phyloP scores from a whole-genome alignment of 2,329 filamentous ascomycete species.

The Penicillium oxalicum region DNA sequence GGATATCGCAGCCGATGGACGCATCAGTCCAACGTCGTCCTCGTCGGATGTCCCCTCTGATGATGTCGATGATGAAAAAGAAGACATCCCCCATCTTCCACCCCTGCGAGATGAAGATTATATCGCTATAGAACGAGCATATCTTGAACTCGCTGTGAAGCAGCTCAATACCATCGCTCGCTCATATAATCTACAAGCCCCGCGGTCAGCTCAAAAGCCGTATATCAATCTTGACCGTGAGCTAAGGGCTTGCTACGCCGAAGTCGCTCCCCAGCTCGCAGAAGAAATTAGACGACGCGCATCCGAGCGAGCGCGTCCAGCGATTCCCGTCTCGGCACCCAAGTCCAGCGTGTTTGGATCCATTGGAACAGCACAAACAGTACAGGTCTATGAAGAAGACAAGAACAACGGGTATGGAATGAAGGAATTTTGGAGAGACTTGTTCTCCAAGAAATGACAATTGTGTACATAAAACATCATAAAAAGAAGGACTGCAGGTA shows the following conservation, averaged over 20 bases:
- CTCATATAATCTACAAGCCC: conserved; percentile 92
- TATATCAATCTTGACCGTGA: conserved; percentile 83
- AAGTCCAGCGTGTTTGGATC: conserved; percentile 56
- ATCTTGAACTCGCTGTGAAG: conserved; percentile 68
- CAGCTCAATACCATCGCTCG: conserved; percentile 75
- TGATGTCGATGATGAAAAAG: conserved; percentile 8
- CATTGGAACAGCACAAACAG: conserved; percentile 45
- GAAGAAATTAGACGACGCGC: conserved; percentile 67
- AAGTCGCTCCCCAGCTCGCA: conserved; percentile 72
- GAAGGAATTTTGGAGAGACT: conserved; percentile 80
- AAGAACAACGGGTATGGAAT: conserved; percentile 72
- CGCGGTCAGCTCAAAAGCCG: conserved; percentile 84
- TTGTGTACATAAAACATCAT: not conserved
- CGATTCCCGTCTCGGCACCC: conserved; percentile 16
- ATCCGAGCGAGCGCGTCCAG: conserved; percentile 39
- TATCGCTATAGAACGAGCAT: conserved; percentile 65
- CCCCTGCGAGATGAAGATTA: conserved; percentile 77
- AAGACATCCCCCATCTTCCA: conserved; percentile 38
- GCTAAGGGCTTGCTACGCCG: conserved; percentile 72
- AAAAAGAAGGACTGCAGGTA: not conserved
- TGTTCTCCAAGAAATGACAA: conserved; percentile 47
- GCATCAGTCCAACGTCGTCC: conserved; percentile 11
- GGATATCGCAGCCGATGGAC: conserved; percentile 24
- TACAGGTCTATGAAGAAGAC: conserved; percentile 66
- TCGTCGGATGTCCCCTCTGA: not conserved